phyloP scores from a whole-genome alignment of 257 asterid genomes.

The Solanum arcanum region DNA sequence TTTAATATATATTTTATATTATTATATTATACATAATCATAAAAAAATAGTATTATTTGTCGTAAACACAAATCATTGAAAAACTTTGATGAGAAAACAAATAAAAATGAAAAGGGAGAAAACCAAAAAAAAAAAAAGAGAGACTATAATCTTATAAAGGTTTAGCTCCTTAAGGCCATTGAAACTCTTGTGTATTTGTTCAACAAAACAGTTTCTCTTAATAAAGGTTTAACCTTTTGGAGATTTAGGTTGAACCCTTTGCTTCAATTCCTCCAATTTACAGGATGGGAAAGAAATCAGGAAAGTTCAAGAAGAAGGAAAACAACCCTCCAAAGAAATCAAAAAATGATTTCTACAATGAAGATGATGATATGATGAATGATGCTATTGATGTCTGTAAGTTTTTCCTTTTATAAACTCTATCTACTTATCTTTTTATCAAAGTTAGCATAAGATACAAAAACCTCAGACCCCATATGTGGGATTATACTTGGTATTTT shows the following conservation, averaged over 20 bases:
- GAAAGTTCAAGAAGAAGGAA: conserved; percentile 57
- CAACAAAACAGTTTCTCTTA: not conserved
- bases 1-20: too few species aligned
- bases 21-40: too few species aligned
- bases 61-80: too few species aligned
- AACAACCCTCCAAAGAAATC: conserved; percentile 3
- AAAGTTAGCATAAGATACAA: not conserved
- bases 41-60: too few species aligned
- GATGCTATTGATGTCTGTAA: conserved; percentile 26
- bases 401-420: not conserved
- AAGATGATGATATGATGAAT: conserved; percentile 16
- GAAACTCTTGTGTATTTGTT: not conserved
- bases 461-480: not conserved
- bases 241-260: not conserved
- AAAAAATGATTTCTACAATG: not conserved
- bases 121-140: too few species aligned
- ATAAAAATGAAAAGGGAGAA: too few species aligned
- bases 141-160: too few species aligned
- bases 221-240: not conserved
- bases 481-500: not conserved
- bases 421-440: not conserved
- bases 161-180: not conserved
- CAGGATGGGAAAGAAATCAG: conserved; percentile 53
- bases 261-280: not conserved
- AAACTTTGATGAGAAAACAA: too few species aligned